Conservation (phyloP, 495 filamentous ascomycete species). For the Aspergillus wentii region DNA sequence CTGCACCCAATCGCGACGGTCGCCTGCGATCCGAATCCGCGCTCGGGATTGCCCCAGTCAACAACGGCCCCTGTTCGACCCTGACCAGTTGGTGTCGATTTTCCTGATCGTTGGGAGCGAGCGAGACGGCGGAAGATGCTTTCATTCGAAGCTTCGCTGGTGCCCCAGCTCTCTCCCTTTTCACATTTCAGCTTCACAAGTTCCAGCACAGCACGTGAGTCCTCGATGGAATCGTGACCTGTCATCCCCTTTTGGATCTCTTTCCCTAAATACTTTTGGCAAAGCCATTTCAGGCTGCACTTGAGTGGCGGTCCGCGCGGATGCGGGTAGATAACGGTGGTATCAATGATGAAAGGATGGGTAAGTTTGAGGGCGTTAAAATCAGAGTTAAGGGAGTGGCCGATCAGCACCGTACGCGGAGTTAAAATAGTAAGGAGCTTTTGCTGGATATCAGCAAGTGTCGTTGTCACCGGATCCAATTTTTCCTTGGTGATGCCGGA, state of each 20-base stretch:
- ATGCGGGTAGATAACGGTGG: constrained; percentile 79
- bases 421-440: constrained; percentile 68
- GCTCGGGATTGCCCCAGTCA: constrained; percentile 80
- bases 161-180: constrained; percentile 79
- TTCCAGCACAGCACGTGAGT: constrained; percentile 84
- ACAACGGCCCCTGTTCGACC: constrained; percentile 74
- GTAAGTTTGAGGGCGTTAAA: constrained; percentile 76
- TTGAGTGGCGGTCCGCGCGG: constrained; percentile 68
- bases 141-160: constrained; percentile 66
- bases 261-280: constrained; percentile 71
- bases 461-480: constrained; percentile 77
- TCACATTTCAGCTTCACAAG: constrained; percentile 94
- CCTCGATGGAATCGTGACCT: constrained; percentile 90
- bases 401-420: constrained; percentile 74
- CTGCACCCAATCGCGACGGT: constrained; percentile 66
- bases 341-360: constrained; percentile 92
- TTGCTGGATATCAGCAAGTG: constrained; percentile 74
- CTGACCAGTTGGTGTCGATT: constrained; percentile 33
- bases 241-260: constrained; percentile 77
- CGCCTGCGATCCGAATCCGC: constrained; percentile 68
- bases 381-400: constrained; percentile 90
- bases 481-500: constrained; percentile 88
- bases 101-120: constrained; percentile 52
- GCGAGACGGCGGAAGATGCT: constrained; percentile 81
- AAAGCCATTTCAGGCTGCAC: constrained; percentile 75